These are phyloP conservation scores for Polyplosphaeria fusca DNA, from an alignment of 495 filamentous ascomycete genomes.

Conservation along the genomic window DNA sequence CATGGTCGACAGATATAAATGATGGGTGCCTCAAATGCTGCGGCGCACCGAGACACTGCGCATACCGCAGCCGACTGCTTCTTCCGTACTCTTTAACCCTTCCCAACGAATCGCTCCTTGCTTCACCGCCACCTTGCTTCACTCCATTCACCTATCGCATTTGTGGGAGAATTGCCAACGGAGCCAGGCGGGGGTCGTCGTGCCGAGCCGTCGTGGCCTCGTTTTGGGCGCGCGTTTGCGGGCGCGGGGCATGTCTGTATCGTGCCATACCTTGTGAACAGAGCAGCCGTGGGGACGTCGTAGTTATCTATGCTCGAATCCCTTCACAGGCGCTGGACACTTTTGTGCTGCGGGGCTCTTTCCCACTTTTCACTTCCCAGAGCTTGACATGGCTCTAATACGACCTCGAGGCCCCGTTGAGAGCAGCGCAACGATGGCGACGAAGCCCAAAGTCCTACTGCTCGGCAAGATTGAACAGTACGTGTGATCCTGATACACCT, in stretches of 20 bases:
- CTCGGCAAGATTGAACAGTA: conserved; percentile 42
- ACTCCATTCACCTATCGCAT: not conserved
- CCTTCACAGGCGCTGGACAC: not conserved
- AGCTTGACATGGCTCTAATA: not conserved
- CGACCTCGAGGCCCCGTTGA: not conserved
- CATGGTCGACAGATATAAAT: conserved; percentile 6
- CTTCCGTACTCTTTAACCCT: not conserved
- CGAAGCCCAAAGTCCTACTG: conserved; percentile 39
- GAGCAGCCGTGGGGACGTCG: conserved; percentile 15
- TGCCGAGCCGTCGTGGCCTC: too few relatives aligned
- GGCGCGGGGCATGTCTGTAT: conserved; percentile 23
- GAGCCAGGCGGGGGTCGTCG: conserved; percentile 5
- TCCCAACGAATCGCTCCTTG: not conserved
- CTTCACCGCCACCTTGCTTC: conserved; percentile 16
- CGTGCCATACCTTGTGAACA: too few relatives aligned
- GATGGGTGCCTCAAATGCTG: conserved; percentile 3
- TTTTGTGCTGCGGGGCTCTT: too few relatives aligned
- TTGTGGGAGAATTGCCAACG: not conserved
- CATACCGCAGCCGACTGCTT: conserved; percentile 3
- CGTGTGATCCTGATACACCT: conserved; percentile 14
- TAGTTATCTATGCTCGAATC: conserved; percentile 2
- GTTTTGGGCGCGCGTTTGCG: too few relatives aligned
- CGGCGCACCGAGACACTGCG: not conserved
- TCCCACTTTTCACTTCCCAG: too few relatives aligned
- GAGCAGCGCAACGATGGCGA: conserved; percentile 24